Evolutionary conservation across 1,139 yeast genomes (phyloP).

Genomic region (Yamadazyma siamensis): DNA sequence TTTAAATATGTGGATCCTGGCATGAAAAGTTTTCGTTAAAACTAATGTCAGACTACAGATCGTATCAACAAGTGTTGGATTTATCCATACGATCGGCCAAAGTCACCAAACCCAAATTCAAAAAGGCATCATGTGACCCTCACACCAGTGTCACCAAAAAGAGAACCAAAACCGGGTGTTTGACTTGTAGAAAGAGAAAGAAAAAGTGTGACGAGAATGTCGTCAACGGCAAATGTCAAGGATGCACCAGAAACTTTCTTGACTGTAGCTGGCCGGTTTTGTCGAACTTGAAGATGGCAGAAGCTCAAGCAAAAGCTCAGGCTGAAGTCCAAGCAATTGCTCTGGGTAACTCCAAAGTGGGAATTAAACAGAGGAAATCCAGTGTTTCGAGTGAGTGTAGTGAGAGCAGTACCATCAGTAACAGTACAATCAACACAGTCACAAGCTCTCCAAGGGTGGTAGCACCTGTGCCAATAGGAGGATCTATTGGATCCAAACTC

Average conservation of each 20-base stretch:
- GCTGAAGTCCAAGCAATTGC: not conserved
- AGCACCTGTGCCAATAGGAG: not conserved
- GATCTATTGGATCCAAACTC: not conserved
- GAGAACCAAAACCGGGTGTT: slow-evolving; percentile 44
- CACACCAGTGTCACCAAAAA: slow-evolving; percentile 15
- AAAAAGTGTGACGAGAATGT: slow-evolving; percentile 46
- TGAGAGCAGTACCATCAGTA: slow-evolving; percentile 6
- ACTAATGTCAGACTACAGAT: slow-evolving; percentile 28
- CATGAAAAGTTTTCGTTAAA: slow-evolving; percentile 4
- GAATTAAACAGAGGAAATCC: slow-evolving; percentile 4
- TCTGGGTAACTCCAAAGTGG: not conserved
- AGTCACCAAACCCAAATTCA: slow-evolving; percentile 15
- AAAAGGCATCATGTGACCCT: too few species aligned
- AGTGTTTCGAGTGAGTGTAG: slow-evolving; percentile 10
- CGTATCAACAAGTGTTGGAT: slow-evolving; percentile 43
- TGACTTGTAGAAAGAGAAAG: slow-evolving; percentile 45
- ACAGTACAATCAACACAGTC: slow-evolving; percentile 4
- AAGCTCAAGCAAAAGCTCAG: too few species aligned
- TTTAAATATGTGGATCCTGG: slow-evolving; percentile 3
- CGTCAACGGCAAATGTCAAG: slow-evolving; percentile 46
- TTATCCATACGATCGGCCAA: slow-evolving; percentile 23
- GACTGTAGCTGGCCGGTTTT: slow-evolving; percentile 43
- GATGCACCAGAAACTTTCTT: slow-evolving; percentile 44
- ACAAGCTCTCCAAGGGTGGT: slow-evolving; percentile 7
- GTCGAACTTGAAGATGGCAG: slow-evolving; percentile 5